Base-by-base conservation (phyloP, 495 filamentous ascomycete genomes). In the Aspergillus heteromorphus region DNA sequence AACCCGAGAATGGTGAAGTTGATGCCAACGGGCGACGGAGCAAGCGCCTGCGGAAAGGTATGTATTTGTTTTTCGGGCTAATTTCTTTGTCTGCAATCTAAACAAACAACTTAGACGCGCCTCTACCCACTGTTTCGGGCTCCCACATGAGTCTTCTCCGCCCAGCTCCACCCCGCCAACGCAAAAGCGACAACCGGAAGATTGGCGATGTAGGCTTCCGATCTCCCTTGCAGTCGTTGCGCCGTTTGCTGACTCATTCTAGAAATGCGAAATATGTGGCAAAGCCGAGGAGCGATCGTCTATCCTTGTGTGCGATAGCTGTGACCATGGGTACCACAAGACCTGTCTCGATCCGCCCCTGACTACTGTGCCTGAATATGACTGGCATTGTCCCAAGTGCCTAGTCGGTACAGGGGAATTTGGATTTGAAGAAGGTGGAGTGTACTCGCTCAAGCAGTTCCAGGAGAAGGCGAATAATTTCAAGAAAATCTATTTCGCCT, bases 311-410 rank as follows among this genome's bases (percentile, higher is more conserved):
- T 99, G 93, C 71, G 93, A 97, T 53, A 88, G 88, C 57, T 99
- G 93, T 63, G 92, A 97, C 45, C 78, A 86, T 59, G 87, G 87
- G 8, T 97, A 95, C 60, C 93, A 99, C 65, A 86, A 83, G 55
- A 75, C 83, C 40, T 99, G 93, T 58, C 80, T 99, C 16, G 93
- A 97, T 55, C 92, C 91, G 18, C 87, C 85, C 2, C 75, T 95
- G n/a, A 86, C 87, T 53, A 72, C 77, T 19, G 81, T 83, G 42
- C 88, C 91, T 0, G 90, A 95, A 51, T 83, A 83, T 43, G 93
- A 99, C 56, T 99, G 93, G 93, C 91, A 97, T 66, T 99, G 93
- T 63, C 88, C 93, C 9, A 83, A 89, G 64, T 99, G 93, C 65
- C 78, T 99, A 40, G 95, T 99, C 36, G 93, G 93, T 40, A 96